Base-by-base conservation (phyloP, 192 early-diverging fungal genomes). In the Coemansia reversa region DNA sequence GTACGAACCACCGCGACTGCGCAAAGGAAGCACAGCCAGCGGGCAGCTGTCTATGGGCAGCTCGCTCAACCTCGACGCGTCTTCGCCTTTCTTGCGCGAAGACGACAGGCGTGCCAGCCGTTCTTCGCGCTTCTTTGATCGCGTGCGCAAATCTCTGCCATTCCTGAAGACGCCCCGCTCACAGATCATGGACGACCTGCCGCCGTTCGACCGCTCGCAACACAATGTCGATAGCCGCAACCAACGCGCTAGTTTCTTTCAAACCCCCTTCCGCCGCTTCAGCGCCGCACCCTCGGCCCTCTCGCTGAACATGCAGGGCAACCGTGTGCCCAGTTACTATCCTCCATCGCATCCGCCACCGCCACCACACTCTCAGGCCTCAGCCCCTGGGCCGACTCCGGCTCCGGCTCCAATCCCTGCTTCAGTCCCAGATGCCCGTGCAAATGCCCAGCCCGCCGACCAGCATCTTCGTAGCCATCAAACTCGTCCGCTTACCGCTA, bases 111-210 rank as follows among this genome's bases (percentile, higher is more conserved):
- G 76, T 12, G 45, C 60, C 32, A 79, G 76, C 57, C 67, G 77
- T 22, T 74, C 77, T 20, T 80, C 77, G 14, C 67, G 77, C 28
- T 71, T 80, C 39, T 68, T 80, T 25, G 72, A 64, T 32, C 67
- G 68, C 11, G 62, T 80, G 22, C 77, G 77, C 62, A 80, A 80
- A 45, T 80, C 77, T 20, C 70, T 80, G 68, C 77, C 77, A n/a
- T 80, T 80, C 72, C 62, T 80, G 45, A 80, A 80, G 65, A 35
- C 58, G 0, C 59, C 70, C n/a, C 76, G 70, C 19, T 73, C 76
- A 60, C 75, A 78, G 55, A 53, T 72, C 7, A 56, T 73, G 55
- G 69, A 72, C 24, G 76, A 79, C 11, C 51, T 73, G 14, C 76
- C 76, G 24, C 60, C 66, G 4, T 68, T 79, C 29, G 66, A 79